Conservation (phyloP, 345 rosid species). For the Linum usitatissimum region DNA sequence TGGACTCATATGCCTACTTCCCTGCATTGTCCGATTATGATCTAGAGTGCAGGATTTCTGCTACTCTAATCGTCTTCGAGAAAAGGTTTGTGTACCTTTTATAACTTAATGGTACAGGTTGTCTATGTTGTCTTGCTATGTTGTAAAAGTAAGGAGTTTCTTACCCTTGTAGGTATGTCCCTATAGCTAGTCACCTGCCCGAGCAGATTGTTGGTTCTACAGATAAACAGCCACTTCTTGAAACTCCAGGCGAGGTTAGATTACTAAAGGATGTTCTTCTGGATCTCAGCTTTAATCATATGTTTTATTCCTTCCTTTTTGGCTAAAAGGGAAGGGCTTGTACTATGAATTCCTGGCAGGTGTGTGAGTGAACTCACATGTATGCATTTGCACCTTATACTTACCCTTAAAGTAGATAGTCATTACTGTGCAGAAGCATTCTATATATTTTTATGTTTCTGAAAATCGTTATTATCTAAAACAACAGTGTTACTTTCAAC, state of each 20-base stretch:
- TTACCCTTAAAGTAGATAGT: neutral
- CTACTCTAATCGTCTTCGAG: slow-evolving; percentile 65
- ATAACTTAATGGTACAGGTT: slow-evolving; percentile 6
- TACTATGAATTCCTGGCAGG: neutral
- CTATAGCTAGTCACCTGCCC: slow-evolving; percentile 35
- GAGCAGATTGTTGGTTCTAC: slow-evolving; percentile 67
- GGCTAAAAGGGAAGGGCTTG: neutral
- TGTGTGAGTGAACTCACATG: neutral
- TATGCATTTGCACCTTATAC: neutral
- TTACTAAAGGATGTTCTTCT: neutral
- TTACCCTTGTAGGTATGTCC: slow-evolving; percentile 40
- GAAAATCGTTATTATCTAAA: neutral
- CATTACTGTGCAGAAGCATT: neutral
- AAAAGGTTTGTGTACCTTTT: slow-evolving; percentile 37
- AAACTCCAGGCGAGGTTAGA: slow-evolving; percentile 82
- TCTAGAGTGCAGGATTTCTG: slow-evolving; percentile 39
- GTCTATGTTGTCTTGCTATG: slow-evolving; percentile 1
- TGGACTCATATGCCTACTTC: slow-evolving; percentile 79
- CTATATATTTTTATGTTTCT: too few relatives aligned
- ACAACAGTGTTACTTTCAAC: too few relatives aligned
- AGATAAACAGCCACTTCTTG: slow-evolving; percentile 76
- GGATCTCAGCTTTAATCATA: neutral
- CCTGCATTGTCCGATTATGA: slow-evolving; percentile 64
- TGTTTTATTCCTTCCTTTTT: too few relatives aligned
- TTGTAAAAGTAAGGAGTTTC: neutral